These are phyloP conservation scores for Bruguiera parviflora DNA, from an alignment of 345 rosid genomes.

Conservation along the genomic window DNA sequence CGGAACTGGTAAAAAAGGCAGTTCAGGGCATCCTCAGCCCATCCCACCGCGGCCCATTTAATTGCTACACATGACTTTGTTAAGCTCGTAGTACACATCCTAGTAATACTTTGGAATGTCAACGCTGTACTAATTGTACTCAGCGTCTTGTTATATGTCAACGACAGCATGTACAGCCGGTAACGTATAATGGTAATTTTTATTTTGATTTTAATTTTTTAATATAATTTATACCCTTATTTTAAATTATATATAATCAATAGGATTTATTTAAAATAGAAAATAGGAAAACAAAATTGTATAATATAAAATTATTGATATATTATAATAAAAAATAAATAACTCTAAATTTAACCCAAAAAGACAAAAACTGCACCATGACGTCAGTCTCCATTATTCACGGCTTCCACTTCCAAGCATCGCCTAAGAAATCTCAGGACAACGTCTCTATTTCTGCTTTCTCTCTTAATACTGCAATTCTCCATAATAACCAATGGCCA, in stretches of 20 bases:
- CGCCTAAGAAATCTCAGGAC: constrained; percentile 38
- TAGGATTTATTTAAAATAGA: too few relatives aligned
- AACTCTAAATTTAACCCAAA: not conserved
- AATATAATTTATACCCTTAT: too few relatives aligned
- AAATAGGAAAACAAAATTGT: too few relatives aligned
- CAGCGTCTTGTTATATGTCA: not conserved
- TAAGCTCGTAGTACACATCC: not conserved
- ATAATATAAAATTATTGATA: too few relatives aligned
- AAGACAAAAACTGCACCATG: not conserved
- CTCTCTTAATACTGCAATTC: constrained; percentile 34
- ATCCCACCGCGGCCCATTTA: too few relatives aligned
- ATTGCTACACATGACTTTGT: too few relatives aligned
- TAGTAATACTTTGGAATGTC: constrained; percentile 17
- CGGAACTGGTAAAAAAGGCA: too few relatives aligned
- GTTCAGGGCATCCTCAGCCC: too few relatives aligned
- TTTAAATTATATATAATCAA: too few relatives aligned
- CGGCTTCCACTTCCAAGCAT: constrained; percentile 22
- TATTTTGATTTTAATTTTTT: too few relatives aligned
- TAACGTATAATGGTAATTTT: not conserved
- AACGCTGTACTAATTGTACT: constrained; percentile 19
- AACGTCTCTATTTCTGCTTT: constrained; percentile 35
- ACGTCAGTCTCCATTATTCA: not conserved
- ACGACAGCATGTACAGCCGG: not conserved
- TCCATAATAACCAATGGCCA: constrained; percentile 36
- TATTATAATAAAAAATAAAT: not conserved